Conservation (phyloP, 2,329 filamentous ascomycete genomes). For the Myrmaecium sp. region DNA sequence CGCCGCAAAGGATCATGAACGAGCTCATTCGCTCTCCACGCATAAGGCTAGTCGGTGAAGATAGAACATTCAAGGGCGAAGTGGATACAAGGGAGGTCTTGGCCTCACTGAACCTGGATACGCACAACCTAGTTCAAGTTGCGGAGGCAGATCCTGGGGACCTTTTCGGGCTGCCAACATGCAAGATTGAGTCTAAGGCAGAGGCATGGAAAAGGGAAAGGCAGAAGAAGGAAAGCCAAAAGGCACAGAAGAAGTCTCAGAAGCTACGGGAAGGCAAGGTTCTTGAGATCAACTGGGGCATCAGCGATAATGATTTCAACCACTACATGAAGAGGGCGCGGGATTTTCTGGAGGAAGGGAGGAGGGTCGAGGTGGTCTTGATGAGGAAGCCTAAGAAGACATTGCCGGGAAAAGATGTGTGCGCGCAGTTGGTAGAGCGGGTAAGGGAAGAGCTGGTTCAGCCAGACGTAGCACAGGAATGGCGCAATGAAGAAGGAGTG, state of each 20-base stretch:
- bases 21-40: slow-evolving; percentile 28
- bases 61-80: slow-evolving; percentile 18
- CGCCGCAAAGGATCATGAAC: slow-evolving; percentile 28
- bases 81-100: slow-evolving; percentile 23
- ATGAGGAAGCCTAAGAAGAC: slow-evolving; percentile 42
- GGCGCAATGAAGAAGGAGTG: background rate
- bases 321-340: slow-evolving; percentile 50
- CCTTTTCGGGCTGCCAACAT: slow-evolving; percentile 39
- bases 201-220: slow-evolving; percentile 29
- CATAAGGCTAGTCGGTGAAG: slow-evolving; percentile 27
- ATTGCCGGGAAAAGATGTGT: too few species aligned
- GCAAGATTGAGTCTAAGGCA: slow-evolving; percentile 49
- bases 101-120: slow-evolving; percentile 28
- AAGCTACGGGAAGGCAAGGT: slow-evolving; percentile 39
- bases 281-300: slow-evolving; percentile 83
- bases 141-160: slow-evolving; percentile 16
- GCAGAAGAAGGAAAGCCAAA: slow-evolving; percentile 27
- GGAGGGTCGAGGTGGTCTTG: slow-evolving; percentile 57
- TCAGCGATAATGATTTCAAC: slow-evolving; percentile 56
- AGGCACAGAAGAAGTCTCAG: slow-evolving; percentile 15
- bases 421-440: slow-evolving; percentile 34
- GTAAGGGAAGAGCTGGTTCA: slow-evolving; percentile 28
- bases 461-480: background rate
- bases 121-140: slow-evolving; percentile 35
- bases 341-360: slow-evolving; percentile 56